Evolutionary conservation across 495 filamentous ascomycete genomes (phyloP), one percentile per base, ranked within the genome.

Genomic region (Hypomontagnella monticulosa): DNA sequence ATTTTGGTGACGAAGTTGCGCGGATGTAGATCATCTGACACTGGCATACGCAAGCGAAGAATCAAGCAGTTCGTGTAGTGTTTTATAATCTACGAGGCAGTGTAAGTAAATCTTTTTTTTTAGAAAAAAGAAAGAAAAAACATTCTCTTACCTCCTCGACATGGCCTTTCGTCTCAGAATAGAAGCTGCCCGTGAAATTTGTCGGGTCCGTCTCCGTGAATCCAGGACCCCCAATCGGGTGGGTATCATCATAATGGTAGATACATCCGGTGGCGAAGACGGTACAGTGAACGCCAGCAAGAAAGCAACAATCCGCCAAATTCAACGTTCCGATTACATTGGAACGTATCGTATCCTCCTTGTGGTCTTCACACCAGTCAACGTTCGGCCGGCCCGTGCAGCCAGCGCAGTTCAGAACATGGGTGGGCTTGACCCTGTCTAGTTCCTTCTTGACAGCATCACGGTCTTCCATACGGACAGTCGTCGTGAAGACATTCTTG

Each of bases 1-100:
- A 89, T 89, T 76, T 89, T 89, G 65, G 87, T 89, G 66, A 89
- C 85, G 67, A 89, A 89, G 75, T 83, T 88, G 67, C 87, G 84
- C 34, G 83, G 70, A 72, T 89, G 86, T 40, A 89, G 74, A 76
- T 88, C 85, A 73, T 88, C 87, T 54, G 82, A 85, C 59, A 89
- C 86, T n/a, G 87, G 87, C 87, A 89, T 89, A 51, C 87, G 84
- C 49, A 89, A 76, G 57, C 87, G 84, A 32, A 89, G 79, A 66
- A 89, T 82, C 41, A 89, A 75, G 68, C 73, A 78, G 73, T 88
- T 86, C 41, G 75, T 73, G 74, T 88, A 88, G 57, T 80, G 73
- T 57, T 82, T 86, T 73, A 89, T 83, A 58, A 89, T 66, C 85
- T 88, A 47, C 36, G 46, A 14, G n/a, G 30, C 18, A 32, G 42